Evolutionary conservation across 202 grass and related monocot species (phyloP), one percentile per base, ranked within the genome.

Genomic region (Eragrostis tef): DNA sequence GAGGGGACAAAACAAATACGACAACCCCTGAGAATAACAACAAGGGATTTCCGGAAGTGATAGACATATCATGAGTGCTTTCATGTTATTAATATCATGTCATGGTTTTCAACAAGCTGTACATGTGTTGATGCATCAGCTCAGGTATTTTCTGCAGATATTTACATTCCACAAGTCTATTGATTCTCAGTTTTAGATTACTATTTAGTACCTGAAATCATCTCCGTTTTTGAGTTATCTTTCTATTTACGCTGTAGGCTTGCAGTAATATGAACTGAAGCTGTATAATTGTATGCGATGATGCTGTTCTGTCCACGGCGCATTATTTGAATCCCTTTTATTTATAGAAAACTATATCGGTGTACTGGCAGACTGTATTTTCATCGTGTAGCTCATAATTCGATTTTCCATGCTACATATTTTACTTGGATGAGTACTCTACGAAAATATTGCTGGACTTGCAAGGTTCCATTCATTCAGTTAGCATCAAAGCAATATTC

Each of bases 111-210:
- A 43, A 20, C 74, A n/a, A 72, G 34, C 52, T 52, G 47, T 79
- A 68, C 87, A 84, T 82, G 85, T 85, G 31, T 69, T 80, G 78
- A 34, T 68, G 64, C 42, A 72, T 47, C 64, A 50, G 57, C 52
- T 77, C 29, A 88, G 91, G 91, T 93, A 90, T 86, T 73, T 61
- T 53, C 66, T 85, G 78, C 41, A 76, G 61, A 81, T 61, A 81
- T 70, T 14, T 41, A 14, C 25, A 52, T 80, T 39, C 14, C 25
- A 62, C 64, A 25, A 26, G 44, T 15, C 59, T 34, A 45, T 75
- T 57, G 20, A 17, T 47, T 86, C 46, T 75, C 67, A 12, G 48
- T 77, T n/a, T 14, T 62, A 44, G 9, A 79, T 72, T 67, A 2
- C 66, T 84, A 64, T 12, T n/a, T 85, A 14, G 22, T 47, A 81